These are phyloP conservation scores for Lentinula boryana DNA, from an alignment of 768 basidiomycete genomes.

Conservation along the genomic window DNA sequence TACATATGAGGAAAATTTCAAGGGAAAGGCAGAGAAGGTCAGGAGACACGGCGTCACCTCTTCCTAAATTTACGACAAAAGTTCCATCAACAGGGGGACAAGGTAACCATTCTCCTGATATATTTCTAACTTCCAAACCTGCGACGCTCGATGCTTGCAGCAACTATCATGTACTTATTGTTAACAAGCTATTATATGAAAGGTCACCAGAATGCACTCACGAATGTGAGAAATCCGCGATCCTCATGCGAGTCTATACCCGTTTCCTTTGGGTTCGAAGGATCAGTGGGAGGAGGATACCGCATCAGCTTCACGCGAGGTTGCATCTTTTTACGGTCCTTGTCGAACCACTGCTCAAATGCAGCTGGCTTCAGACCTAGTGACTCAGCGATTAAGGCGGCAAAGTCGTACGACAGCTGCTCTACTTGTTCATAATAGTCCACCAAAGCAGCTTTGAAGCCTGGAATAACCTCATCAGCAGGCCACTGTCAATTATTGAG, in stretches of 20 bases:
- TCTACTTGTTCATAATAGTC: constrained; percentile 37
- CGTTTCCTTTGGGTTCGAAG: constrained; percentile 7
- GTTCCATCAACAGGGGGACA: constrained; percentile 50
- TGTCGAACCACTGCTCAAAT: constrained; percentile 36
- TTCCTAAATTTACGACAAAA: constrained; percentile 47
- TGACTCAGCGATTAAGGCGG: constrained; percentile 38
- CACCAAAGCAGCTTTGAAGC: constrained; percentile 36
- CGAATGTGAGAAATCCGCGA: constrained; percentile 4
- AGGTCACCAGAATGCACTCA: background rate
- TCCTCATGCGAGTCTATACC: constrained; percentile 4
- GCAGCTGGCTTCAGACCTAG: constrained; percentile 37
- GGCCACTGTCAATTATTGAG: background rate
- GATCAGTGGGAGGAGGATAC: constrained; percentile 35
- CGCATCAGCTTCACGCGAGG: constrained; percentile 32
- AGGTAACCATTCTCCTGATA: constrained; percentile 51
- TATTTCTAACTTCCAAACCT: constrained; percentile 53
- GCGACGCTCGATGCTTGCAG: constrained; percentile 49
- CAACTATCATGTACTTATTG: constrained; percentile 24
- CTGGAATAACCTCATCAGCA: constrained; percentile 27
- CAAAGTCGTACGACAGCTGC: constrained; percentile 37
- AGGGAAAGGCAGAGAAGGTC: background rate
- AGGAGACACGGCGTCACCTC: constrained; percentile 36
- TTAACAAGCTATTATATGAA: background rate
- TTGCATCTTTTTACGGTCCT: constrained; percentile 32
- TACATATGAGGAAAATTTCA: background rate